phyloP scores from a whole-genome alignment of 768 basidiomycete species.

The Calocybe cyanea region DNA sequence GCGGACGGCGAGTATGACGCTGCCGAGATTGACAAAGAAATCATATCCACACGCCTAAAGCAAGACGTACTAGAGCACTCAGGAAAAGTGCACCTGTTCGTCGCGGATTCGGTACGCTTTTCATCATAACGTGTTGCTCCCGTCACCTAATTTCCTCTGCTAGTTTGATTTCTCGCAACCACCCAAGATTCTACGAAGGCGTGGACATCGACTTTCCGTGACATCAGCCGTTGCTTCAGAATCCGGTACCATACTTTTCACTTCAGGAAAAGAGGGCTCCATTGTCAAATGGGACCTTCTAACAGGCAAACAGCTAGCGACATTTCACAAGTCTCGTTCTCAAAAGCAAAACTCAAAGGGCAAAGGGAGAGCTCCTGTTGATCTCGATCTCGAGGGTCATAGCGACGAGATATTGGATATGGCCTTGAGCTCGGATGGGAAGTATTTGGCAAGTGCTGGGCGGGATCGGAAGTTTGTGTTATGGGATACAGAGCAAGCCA shows the following conservation, averaged over 20 bases:
- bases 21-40: slow-evolving; percentile 90
- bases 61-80: slow-evolving; percentile 90
- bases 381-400: slow-evolving; percentile 63
- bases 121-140: neutral
- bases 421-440: slow-evolving; percentile 83
- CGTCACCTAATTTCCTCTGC: neutral
- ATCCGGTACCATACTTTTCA: slow-evolving; percentile 74
- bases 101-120: slow-evolving; percentile 64
- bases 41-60: slow-evolving; percentile 86
- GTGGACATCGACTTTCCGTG: slow-evolving; percentile 74
- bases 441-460: slow-evolving; percentile 82
- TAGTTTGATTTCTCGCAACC: slow-evolving; percentile 58
- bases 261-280: slow-evolving; percentile 85
- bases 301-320: slow-evolving; percentile 54
- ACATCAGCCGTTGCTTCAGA: slow-evolving; percentile 80
- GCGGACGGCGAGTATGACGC: slow-evolving; percentile 94
- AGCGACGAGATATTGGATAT: slow-evolving; percentile 82
- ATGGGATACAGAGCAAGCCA: slow-evolving; percentile 75
- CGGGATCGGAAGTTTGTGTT: slow-evolving; percentile 78
- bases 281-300: slow-evolving; percentile 83
- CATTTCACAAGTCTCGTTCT: slow-evolving; percentile 58
- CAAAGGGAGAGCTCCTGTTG: slow-evolving; percentile 36
- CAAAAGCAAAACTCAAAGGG: slow-evolving; percentile 43
- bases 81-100: slow-evolving; percentile 79
- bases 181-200: slow-evolving; percentile 52